Evolutionary conservation across 2,329 filamentous ascomycete genomes (phyloP), one percentile per base, ranked within the genome.

Genomic region (Cladosporium austrohemisphaericum): DNA sequence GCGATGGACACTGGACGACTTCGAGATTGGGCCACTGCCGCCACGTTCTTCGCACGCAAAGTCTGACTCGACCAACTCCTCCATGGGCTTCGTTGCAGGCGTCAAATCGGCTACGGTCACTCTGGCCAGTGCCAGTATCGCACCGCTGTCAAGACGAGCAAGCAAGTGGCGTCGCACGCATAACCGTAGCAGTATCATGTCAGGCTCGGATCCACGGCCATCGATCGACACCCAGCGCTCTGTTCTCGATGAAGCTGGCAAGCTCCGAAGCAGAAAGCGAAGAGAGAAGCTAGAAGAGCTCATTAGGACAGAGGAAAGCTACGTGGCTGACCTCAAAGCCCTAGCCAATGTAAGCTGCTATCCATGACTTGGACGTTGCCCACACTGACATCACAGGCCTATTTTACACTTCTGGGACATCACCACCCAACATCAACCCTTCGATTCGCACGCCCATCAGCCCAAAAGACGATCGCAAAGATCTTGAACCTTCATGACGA

Each of bases 271-370:
- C 1, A 68, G 86, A 16, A 86, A 90, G 60, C 81, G 93, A 53
- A 81, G 88, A 11, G 83, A 84, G 54, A 83, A 95, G 31, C 70
- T 97, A 28, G 87, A 93, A 63, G 93, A 97, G 69, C 73, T 97
- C 43, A 81, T 96, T 53, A 79, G 72, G 50, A 95, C 91, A 0
- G 93, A 97, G 67, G 86, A 93, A 64, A 82, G 85, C 60, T 97
- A 97, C 65, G 84, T 97, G 59, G 81, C 84, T 13, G 92, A 95
- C 60, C 69, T 97, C 51, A 88, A 88, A 59, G 89, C 93, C 56
- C 74, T 97, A 52, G 85, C 86, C 65, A 90, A 94, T 69, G 91
- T 92, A 71, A 64, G 81, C 50, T 25, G 23, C 10, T 10, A 1
- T 4, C 3, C 4, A 18, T 5, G 22, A 10, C 7, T 2, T 43